Conservation (phyloP, 164 flowering plant species). For the Pachysandra terminalis region DNA sequence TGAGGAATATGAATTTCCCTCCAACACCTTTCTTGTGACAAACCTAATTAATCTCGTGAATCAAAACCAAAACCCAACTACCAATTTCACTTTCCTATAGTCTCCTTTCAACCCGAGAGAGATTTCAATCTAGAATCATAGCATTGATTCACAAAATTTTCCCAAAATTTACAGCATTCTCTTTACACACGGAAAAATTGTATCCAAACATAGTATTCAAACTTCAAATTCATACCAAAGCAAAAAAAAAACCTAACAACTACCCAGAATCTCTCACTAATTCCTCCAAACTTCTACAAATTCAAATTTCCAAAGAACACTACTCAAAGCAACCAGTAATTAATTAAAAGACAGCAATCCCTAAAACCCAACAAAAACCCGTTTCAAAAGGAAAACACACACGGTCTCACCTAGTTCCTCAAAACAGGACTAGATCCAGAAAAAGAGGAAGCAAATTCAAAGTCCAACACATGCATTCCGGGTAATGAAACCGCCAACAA, state of each 20-base stretch:
- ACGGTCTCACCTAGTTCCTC: too few relatives aligned
- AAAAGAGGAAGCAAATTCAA: slow-evolving; percentile 2
- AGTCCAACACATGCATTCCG: slow-evolving; percentile 8
- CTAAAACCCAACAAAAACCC: not conserved
- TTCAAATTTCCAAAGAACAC: slow-evolving; percentile 8
- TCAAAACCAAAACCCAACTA: slow-evolving; percentile 17
- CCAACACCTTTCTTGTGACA: slow-evolving; percentile 27
- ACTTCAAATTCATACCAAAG: not conserved
- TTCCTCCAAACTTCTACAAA: not conserved
- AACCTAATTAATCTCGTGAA: slow-evolving; percentile 14
- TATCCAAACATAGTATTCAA: not conserved
- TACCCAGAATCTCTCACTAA: not conserved
- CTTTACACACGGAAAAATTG: too few relatives aligned
- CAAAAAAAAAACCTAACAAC: not conserved
- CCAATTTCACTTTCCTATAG: slow-evolving; percentile 10
- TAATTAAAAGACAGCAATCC: slow-evolving; percentile 6
- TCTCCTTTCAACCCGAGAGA: not conserved
- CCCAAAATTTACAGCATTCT: too few relatives aligned
- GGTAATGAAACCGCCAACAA: not conserved
- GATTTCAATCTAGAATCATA: too few relatives aligned
- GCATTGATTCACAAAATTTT: not conserved
- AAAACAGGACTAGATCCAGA: not conserved
- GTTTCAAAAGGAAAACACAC: not conserved
- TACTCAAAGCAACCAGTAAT: slow-evolving; percentile 5
- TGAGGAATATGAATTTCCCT: slow-evolving; percentile 18